phyloP scores from a whole-genome alignment of 352 stramenopile genomes.

The Phytophthora sojae region DNA sequence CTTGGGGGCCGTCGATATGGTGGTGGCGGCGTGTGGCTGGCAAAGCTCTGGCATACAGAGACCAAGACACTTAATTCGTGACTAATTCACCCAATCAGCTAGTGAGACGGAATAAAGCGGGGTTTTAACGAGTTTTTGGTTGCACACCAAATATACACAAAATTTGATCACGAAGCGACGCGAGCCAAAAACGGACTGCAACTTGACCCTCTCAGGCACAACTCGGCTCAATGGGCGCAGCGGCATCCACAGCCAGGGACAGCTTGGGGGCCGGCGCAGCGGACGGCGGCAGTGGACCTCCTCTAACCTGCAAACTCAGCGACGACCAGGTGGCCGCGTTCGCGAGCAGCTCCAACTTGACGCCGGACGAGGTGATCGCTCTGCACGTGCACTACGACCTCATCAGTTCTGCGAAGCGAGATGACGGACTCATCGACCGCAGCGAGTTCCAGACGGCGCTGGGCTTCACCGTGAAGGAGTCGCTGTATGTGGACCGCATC shows the following conservation, averaged over 20 bases:
- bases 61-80: constrained; percentile 1
- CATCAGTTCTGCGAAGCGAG: constrained; percentile 66
- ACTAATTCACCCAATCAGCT: constrained; percentile 20
- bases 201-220: constrained; percentile 7
- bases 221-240: constrained; percentile 52
- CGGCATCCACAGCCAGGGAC: constrained; percentile 69
- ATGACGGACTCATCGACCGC: constrained; percentile 78
- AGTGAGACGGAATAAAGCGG: constrained; percentile 6
- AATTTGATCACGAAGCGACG: constrained; percentile 13
- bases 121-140: constrained; percentile 9
- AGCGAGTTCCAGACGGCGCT: constrained; percentile 84
- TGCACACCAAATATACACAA: constrained; percentile 3
- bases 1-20: constrained; percentile 30
- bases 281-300: constrained; percentile 1
- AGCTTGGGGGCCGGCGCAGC: constrained; percentile 30
- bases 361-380: constrained; percentile 63
- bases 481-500: constrained; percentile 84
- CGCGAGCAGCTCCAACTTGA: constrained; percentile 57
- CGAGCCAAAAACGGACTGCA: constrained; percentile 19
- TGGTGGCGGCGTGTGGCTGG: constrained; percentile 35
- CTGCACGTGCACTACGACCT: constrained; percentile 72
- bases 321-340: constrained; percentile 59
- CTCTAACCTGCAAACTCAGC: constrained; percentile 63
- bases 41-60: constrained; percentile 25
- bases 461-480: constrained; percentile 82